Percentiles rank a stretch among this genome's conserved stretches.
Conservation (phyloP, 495 filamentous ascomycete species). For the Schizothecium vesticola region DNA sequence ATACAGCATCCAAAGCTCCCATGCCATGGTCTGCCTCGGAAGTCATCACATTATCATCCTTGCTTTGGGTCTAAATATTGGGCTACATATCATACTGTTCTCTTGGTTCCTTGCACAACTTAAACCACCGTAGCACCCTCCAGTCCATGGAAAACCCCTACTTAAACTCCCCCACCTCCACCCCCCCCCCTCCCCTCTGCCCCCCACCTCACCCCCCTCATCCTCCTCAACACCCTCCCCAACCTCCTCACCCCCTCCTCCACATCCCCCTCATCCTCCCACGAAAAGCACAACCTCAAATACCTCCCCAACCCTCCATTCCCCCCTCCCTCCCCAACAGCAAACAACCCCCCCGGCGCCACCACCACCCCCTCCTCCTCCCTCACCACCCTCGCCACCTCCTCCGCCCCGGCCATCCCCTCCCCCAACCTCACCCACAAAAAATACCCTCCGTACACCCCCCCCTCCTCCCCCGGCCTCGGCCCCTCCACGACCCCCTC, state of each 20-base stretch:
- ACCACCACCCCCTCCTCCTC: conserved; percentile 57
- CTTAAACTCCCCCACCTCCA: conserved; percentile 1
- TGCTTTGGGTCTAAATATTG: too few relatives aligned
- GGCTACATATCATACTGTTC: neutral
- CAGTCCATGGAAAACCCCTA: neutral
- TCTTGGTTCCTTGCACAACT: neutral
- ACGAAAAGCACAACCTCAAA: conserved; percentile 68
- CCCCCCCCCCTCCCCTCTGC: neutral
- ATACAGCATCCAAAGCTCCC: too few relatives aligned
- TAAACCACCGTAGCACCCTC: neutral
- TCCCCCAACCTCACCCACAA: conserved; percentile 66
- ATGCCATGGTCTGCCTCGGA: too few relatives aligned
- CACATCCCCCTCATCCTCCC: conserved; percentile 65
- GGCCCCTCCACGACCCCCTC: conserved; percentile 47
- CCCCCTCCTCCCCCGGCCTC: conserved; percentile 17
- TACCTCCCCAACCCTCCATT: conserved; percentile 45
- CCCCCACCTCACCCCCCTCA: neutral
- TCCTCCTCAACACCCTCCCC: conserved; percentile 38
- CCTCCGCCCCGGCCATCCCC: conserved; percentile 39
- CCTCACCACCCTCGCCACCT: conserved; percentile 50
- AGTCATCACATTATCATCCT: too few relatives aligned
- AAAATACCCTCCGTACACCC: conserved; percentile 69
- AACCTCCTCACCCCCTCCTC: conserved; percentile 63
- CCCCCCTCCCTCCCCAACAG: conserved; percentile 47
- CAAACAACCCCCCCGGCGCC: conserved; percentile 60